Evolutionary conservation across 129 eudicot species (phyloP), one percentile per base, ranked within the genome.

Genomic region (Kitagawia praeruptora): DNA sequence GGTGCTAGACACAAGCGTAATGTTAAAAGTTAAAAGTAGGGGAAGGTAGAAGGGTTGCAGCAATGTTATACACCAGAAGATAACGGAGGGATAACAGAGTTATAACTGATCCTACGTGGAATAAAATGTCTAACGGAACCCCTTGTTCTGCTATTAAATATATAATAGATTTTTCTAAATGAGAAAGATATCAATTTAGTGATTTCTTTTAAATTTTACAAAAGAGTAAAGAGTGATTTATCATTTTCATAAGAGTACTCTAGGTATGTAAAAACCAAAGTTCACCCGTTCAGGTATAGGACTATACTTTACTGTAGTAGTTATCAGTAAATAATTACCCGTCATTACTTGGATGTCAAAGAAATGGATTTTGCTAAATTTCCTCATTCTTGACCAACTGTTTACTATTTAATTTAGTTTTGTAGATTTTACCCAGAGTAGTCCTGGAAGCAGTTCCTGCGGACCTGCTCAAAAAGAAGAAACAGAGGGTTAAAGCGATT

Each of bases 391-490:
- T 40, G 21, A 49, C 10, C 34, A 61, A 61, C 69, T 61, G 69
- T 61, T 81, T 38, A 74, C 27, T 47, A 18, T 34, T 25, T 53
- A 39, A 23, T 74, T 40, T 76, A 27, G 44, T 28, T 51, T 27
- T 80, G 53, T 79, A 95, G 99, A 80, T 95, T 83, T 78, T 95
- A 58, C 99, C 99, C 56, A 88, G 99, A 86, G 77, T 95, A 61
- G 96, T 95, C 83, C 90, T 95, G 82, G 98, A 95, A 86, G 96
- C 95, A 69, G 78, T 77, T 80, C 98, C 97, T 18, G 49, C 80
- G 82, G 87, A 87, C 77, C 54, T 95, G 80, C 88, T 95, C 25
- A 84, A 81, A 75, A 89, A 90, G 91, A 92, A 95, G 87, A 90
- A 89, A 84, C 91, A 86, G 84, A 89, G 89, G 78, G 80, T 86